Evolutionary conservation across 768 basidiomycete species (phyloP), one percentile per base, ranked within the genome.

Genomic region (Hygrophorus russula): DNA sequence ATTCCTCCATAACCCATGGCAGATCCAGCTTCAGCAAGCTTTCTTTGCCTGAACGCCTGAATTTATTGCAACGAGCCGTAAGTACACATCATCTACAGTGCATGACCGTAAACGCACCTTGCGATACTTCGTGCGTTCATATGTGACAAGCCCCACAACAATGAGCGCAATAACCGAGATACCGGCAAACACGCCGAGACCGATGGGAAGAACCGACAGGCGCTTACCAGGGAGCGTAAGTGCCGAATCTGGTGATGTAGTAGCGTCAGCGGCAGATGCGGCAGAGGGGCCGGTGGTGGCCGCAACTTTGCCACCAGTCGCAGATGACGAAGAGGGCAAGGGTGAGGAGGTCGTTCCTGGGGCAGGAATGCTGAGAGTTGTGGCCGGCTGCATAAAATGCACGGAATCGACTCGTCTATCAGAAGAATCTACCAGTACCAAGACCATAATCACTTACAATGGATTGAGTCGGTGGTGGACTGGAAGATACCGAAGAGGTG

Each of bases 51-150:
- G 75, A 87, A 89, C 47, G 74, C 70, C 84, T 87, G 49, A 30
- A 48, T 14, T 24, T 7, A 24, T 7, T 7, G 7, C 24, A 39
- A 51, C 7, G 19, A 5, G 29, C 15, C 11, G 7, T 18, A 18
- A 39, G 12, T 6, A 41, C 33, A 33, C 49, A 31, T 51, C 7
- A n/a, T 11, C 35, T 31, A 36, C n/a, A n/a, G 47, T 29, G n/a
- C 18, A 37, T n/a, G 40, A 39, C 5, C 13, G 20, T 28, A 41
- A 18, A 13, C 73, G 44, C 46, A 85, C 87, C 71, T 78, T 84
- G 67, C 87, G 80, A 57, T 88, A 88, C 61, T 82, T 84, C 18
- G 86, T 78, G 37, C 91, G 76, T 68, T 93, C 88, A 55, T 80
- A 88, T 5, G 87, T 89, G 50, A 92, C 88, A 59, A 89, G 65